phyloP scores from a whole-genome alignment of 306 rosid species.

The Spatholobus suberectus region DNA sequence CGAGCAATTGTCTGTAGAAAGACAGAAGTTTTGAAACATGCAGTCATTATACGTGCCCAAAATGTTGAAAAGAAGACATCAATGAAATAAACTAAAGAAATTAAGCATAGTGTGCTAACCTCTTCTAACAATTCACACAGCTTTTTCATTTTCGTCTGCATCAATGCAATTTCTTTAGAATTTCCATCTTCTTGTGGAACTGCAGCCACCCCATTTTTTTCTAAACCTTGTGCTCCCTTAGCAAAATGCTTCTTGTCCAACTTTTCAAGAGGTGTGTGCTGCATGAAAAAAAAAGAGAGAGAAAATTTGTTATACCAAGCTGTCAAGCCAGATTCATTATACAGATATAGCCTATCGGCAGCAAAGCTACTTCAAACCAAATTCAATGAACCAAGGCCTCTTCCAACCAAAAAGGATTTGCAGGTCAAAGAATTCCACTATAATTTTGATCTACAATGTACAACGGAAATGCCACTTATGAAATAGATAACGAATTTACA shows the following conservation, averaged over 20 bases:
- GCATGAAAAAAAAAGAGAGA: conserved; percentile 41
- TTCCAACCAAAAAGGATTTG: conserved; percentile 18
- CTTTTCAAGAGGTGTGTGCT: conserved; percentile 87
- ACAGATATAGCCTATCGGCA: background rate
- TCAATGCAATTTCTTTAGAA: conserved; percentile 76
- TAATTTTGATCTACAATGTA: background rate
- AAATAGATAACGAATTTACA: background rate
- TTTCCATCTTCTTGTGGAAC: conserved; percentile 58
- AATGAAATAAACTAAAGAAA: conserved; percentile 23
- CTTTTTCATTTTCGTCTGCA: conserved; percentile 77
- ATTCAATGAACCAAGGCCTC: conserved; percentile 27
- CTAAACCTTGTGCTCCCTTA: conserved; percentile 63
- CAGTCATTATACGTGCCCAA: conserved; percentile 3
- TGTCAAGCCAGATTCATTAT: background rate
- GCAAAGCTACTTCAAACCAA: conserved; percentile 29
- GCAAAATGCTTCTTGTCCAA: conserved; percentile 91
- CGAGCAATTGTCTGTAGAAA: conserved; percentile 70
- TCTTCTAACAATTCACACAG: conserved; percentile 77
- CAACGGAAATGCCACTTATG: background rate
- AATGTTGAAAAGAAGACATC: conserved; percentile 18
- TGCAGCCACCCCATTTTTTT: conserved; percentile 60
- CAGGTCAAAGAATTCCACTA: background rate
- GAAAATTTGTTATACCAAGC: conserved; percentile 6
- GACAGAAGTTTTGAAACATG: background rate
- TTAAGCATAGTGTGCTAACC: conserved; percentile 54